These are phyloP conservation scores for Manihot esculenta DNA, from an alignment of 441 rosid species.

Conservation along the genomic window DNA sequence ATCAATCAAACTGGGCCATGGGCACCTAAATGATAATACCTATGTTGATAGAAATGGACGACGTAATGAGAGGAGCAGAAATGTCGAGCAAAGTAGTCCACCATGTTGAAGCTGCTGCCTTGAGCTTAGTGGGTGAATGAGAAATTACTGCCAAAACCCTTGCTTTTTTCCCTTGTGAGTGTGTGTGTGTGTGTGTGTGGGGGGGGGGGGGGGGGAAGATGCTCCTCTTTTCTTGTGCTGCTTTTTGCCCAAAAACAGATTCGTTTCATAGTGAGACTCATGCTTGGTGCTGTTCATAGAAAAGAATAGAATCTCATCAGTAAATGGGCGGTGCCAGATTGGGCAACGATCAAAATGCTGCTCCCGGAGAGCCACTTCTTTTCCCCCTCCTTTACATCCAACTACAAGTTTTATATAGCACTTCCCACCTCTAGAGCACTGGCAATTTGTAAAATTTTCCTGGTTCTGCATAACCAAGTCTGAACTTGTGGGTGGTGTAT, in stretches of 20 bases:
- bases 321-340: slow-evolving; percentile 15
- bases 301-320: slow-evolving; percentile 13
- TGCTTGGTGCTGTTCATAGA: not conserved
- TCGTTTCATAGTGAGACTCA: slow-evolving; percentile 9
- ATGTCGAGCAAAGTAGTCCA: no score
- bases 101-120: slow-evolving; percentile 2
- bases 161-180: no score
- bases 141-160: no score
- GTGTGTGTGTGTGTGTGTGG: no score
- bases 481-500: not conserved
- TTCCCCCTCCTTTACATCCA: no score
- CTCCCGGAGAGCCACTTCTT: not conserved
- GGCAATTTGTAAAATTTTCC: no score
- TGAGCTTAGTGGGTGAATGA: not conserved
- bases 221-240: slow-evolving; percentile 14
- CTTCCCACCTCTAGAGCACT: not conserved
- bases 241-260: not conserved
- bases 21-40: no score
- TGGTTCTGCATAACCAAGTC: not conserved
- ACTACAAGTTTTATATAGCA: not conserved
- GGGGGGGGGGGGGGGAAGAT: slow-evolving; percentile 2
- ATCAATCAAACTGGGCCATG: no score
- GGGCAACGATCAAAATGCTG: not conserved
- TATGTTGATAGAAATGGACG: no score
- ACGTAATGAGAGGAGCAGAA: no score